Conservation (phyloP, 2,329 filamentous ascomycete species). For the Paecilomyces sp. region DNA sequence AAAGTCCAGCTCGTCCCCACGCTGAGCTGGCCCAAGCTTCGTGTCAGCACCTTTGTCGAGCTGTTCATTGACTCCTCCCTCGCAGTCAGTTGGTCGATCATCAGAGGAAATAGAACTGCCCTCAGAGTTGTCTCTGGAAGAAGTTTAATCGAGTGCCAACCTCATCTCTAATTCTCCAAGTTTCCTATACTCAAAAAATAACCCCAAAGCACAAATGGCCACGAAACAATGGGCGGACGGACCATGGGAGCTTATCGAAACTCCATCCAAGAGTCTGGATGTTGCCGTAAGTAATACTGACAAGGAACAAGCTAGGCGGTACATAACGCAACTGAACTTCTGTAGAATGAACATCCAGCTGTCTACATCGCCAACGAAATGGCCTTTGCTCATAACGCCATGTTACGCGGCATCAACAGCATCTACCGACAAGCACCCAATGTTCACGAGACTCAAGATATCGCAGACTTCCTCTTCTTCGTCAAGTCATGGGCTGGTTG, state of each 20-base stretch:
- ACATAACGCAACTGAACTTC: neutral
- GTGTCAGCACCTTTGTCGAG: neutral
- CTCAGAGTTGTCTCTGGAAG: neutral
- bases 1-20: neutral
- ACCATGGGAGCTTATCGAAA: neutral
- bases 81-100: neutral
- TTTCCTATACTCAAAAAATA: neutral
- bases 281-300: neutral
- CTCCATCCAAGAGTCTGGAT: neutral
- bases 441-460: neutral
- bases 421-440: slow-evolving; percentile 2
- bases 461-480: slow-evolving; percentile 1
- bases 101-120: neutral
- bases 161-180: neutral
- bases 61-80: neutral
- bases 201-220: neutral
- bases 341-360: neutral
- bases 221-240: neutral
- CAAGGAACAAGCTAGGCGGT: neutral
- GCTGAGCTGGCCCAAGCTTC: neutral
- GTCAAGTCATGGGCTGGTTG: neutral
- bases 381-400: slow-evolving; percentile 3
- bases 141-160: neutral
- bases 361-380: slow-evolving; percentile 1
- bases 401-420: slow-evolving; percentile 1